phyloP scores from a whole-genome alignment of 345 rosid species.

The Salix brachista region DNA sequence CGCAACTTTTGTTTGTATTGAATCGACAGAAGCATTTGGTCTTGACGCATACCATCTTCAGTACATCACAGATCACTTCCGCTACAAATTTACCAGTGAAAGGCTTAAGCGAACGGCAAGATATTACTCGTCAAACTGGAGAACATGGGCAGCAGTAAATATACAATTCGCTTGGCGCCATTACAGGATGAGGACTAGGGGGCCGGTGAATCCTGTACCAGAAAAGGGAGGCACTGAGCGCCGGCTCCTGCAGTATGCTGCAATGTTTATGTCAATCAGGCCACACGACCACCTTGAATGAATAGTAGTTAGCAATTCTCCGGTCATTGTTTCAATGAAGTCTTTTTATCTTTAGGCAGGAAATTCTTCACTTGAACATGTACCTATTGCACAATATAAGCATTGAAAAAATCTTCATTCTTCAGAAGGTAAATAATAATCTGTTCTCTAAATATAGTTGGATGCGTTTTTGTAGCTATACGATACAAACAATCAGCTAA shows the following conservation, averaged over 20 bases:
- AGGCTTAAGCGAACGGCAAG: conserved; percentile 75
- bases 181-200: conserved; percentile 53
- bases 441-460: background rate
- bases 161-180: conserved; percentile 76
- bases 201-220: conserved; percentile 41
- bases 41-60: conserved; percentile 54
- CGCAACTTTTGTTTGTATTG: conserved; percentile 62
- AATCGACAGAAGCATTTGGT: conserved; percentile 64
- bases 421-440: background rate
- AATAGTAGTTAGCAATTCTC: conserved; percentile 8
- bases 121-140: conserved; percentile 88
- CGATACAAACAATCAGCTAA: too few species aligned
- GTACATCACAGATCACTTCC: conserved; percentile 85
- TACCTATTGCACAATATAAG: background rate
- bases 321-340: conserved; percentile 7
- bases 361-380: background rate
- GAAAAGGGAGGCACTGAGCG: conserved; percentile 42
- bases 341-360: background rate
- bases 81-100: conserved; percentile 69
- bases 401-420: background rate
- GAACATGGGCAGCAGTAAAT: conserved; percentile 91
- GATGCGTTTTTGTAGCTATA: background rate
- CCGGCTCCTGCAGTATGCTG: conserved; percentile 62
- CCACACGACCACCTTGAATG: conserved; percentile 87
- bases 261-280: conserved; percentile 72